phyloP scores from a whole-genome alignment of 179 eudicot genomes.

The Patellifolia procumbens region DNA sequence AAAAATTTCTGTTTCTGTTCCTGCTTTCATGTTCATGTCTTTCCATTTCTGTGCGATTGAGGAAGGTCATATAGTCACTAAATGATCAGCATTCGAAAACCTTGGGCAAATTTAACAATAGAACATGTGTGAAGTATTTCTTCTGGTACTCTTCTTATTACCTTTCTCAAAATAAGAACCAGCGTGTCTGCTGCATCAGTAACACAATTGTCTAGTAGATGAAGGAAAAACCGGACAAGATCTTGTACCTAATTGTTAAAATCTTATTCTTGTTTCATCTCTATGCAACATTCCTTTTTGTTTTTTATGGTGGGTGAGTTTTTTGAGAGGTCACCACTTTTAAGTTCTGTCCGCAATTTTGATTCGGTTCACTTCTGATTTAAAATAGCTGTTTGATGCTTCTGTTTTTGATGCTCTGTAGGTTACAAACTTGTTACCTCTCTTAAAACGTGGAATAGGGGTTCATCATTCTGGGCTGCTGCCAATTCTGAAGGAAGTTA shows the following conservation, averaged over 20 bases:
- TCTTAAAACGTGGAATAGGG: slow-evolving; percentile 95
- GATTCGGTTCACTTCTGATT: neutral
- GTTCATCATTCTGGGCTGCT: slow-evolving; percentile 99
- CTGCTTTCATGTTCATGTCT: no score
- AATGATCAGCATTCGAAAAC: neutral
- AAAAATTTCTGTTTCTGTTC: no score
- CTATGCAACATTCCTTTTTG: neutral
- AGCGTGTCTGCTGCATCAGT: neutral
- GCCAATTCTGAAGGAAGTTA: slow-evolving; percentile 96
- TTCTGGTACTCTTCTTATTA: neutral
- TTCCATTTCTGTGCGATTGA: no score
- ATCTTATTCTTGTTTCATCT: neutral
- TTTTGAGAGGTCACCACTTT: neutral
- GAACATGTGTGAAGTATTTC: neutral
- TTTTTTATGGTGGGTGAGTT: neutral
- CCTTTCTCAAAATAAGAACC: neutral
- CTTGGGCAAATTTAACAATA: neutral
- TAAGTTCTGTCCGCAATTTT: neutral
- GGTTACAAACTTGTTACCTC: slow-evolving; percentile 96
- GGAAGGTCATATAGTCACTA: no score
- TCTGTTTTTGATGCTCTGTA: slow-evolving; percentile 25
- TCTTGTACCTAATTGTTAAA: neutral
- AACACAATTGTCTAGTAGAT: neutral
- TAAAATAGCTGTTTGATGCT: slow-evolving; percentile 1
- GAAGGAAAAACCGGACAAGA: neutral